Percentiles rank a stretch among this genome's conserved stretches.
These are phyloP conservation scores for Arthrobotrys musiformis DNA, from an alignment of 2,329 filamentous ascomycete genomes.

Conservation along the genomic window DNA sequence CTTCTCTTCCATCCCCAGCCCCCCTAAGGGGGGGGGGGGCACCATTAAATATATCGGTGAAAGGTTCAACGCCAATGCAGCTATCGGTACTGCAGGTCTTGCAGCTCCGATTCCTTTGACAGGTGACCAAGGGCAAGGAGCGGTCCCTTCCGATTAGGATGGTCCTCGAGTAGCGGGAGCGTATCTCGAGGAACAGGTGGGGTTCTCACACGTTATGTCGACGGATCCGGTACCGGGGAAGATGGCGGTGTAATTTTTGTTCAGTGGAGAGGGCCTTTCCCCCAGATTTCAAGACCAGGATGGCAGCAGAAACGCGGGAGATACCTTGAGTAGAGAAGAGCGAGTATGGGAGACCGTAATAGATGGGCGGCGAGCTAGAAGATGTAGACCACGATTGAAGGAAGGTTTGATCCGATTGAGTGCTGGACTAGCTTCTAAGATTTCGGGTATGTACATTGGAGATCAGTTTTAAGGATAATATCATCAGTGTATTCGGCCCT, in stretches of 20 bases:
- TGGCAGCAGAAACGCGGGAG: too few relatives aligned
- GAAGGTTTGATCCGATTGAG: constrained; percentile 57
- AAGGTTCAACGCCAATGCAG: constrained; percentile 10
- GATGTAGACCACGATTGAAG: constrained; percentile 57
- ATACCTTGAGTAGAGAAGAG: too few relatives aligned
- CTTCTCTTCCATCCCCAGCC: background rate
- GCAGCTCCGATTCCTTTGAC: background rate
- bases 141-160: constrained; percentile 60
- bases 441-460: constrained; percentile 55
- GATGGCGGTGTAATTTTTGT: background rate
- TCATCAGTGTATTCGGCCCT: constrained; percentile 9
- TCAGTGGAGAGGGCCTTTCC: background rate
- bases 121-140: too few relatives aligned
- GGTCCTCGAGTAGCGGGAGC: constrained; percentile 49
- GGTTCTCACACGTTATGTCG: constrained; percentile 56
- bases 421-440: constrained; percentile 31
- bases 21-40: constrained; percentile 19
- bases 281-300: background rate
- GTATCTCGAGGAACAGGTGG: constrained; percentile 57
- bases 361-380: background rate
- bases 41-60: constrained; percentile 7
- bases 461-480: constrained; percentile 55
- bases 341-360: too few relatives aligned
- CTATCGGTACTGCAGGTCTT: background rate
- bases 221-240: background rate